A percentile compares a stretch with the other conserved stretches of the same genome.
Conservation (phyloP, 164 flowering plant genomes). For the Dillenia turbinata region DNA sequence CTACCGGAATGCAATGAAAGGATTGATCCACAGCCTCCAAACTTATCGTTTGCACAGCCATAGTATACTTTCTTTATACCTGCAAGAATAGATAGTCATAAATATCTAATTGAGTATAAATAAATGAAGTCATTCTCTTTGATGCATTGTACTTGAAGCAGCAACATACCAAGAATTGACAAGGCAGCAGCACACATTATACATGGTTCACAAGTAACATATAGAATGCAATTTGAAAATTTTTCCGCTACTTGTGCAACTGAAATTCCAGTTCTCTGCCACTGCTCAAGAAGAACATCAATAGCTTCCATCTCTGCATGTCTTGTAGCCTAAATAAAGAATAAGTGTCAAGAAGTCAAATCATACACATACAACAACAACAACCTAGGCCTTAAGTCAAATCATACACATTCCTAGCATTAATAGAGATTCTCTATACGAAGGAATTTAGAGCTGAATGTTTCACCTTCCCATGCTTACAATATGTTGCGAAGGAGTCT, state of each 20-base stretch:
- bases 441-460: no score
- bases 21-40: slow-evolving; percentile 96
- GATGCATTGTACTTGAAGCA: slow-evolving; percentile 1
- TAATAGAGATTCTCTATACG: no score
- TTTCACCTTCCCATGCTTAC: no score
- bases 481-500: no score
- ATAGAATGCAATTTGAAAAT: slow-evolving; percentile 64
- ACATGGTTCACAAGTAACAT: slow-evolving; percentile 99
- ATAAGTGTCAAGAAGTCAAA: background rate
- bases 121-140: background rate
- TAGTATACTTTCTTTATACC: slow-evolving; percentile 78
- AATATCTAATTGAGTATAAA: no score
- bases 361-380: no score
- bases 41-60: slow-evolving; percentile 93
- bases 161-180: slow-evolving; percentile 64
- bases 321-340: slow-evolving; percentile 62
- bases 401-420: no score
- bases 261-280: slow-evolving; percentile 62
- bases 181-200: slow-evolving; percentile 95
- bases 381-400: no score
- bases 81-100: slow-evolving; percentile 9
- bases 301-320: slow-evolving; percentile 99
- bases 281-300: slow-evolving; percentile 62
- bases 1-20: slow-evolving; percentile 59
- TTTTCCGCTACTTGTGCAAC: slow-evolving; percentile 45